Evolutionary conservation across 208 protist genomes (phyloP).

Genomic region (Leishmania martiniquensis): DNA sequence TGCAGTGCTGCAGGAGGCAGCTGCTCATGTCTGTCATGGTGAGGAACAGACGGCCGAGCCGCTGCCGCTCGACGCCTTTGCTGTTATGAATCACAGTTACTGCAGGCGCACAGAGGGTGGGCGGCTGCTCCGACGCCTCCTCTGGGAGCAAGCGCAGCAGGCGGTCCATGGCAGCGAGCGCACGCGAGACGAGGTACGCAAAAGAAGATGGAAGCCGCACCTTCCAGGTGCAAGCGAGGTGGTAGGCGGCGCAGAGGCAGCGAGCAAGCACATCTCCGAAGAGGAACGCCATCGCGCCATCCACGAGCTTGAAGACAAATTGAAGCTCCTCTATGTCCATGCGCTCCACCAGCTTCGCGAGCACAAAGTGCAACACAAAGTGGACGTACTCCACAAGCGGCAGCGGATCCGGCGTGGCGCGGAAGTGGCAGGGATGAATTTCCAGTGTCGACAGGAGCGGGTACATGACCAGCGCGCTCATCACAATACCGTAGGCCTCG

Average conservation of each 20-base stretch:
- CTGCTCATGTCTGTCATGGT: constrained; percentile 32
- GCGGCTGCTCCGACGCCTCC: constrained; percentile 19
- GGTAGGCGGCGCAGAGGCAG: constrained; percentile 50
- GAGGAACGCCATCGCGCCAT: constrained; percentile 57
- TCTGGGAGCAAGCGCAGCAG: constrained; percentile 24
- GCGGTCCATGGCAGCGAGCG: constrained; percentile 35
- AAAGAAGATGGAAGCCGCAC: constrained; percentile 49
- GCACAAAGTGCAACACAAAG: constrained; percentile 60
- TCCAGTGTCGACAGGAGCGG: constrained; percentile 43
- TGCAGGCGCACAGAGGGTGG: constrained; percentile 18
- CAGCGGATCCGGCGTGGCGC: constrained; percentile 17
- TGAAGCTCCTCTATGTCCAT: constrained; percentile 41
- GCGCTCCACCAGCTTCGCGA: constrained; percentile 49
- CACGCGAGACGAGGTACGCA: constrained; percentile 42
- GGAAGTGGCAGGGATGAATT: constrained; percentile 17
- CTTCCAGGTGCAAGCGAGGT: constrained; percentile 47
- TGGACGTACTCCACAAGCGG: constrained; percentile 56
- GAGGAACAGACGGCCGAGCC: constrained; percentile 34
- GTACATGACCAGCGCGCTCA: constrained; percentile 70
- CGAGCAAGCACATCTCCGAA: constrained; percentile 72
- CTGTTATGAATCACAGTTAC: constrained; percentile 33
- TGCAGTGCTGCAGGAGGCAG: constrained; percentile 33
- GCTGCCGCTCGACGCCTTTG: constrained; percentile 25
- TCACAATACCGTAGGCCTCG: constrained; percentile 68
- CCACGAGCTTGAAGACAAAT: constrained; percentile 32